Base-by-base conservation (phyloP, 495 filamentous ascomycete genomes). In the Lophium mytilinum region DNA sequence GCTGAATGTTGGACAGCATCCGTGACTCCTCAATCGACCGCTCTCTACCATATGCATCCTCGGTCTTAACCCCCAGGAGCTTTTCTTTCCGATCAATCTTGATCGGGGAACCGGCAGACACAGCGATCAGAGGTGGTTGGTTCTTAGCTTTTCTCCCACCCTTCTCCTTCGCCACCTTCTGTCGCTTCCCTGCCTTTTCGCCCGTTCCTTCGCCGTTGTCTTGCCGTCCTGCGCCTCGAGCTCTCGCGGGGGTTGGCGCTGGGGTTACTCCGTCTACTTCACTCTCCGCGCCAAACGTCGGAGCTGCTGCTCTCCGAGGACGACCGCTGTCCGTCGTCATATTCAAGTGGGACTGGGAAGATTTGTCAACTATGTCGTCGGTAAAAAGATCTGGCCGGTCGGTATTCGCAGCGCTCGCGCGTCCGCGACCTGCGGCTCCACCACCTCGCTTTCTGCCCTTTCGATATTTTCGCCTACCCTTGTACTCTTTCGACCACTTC, bases 401-500 rank as follows among this genome's bases (percentile, higher is more conserved):
- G 42, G 73, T 75, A 85, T 60, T 85, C 82, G 40, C 85, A 83
- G 49, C 87, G 83, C 55, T 51, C 72, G 62, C 49, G 73, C 73
- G 63, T 68, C 66, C 60, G 69, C 35, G 60, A 24, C 53, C 65
- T 17, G 71, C 73, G 37, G 77, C 75, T 42, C 68, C 72, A 24
- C 77, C 75, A 63, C 74, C 80, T 55, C 78, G 82, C 53, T 80
- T 74, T n/a, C 75, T 82, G 12, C 80, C 84, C 30, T 82, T 84
- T 71, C 83, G 81, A 56, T 83, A 85, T 71, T 82, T 91, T 30
- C 73, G 77, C 47, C 88, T 73, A 67, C 88, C 86, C 71, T 95
- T 94, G 64, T 96, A 92, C 55, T 89, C 89, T 21, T 83, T 82
- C 55, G 83, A 80, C 64, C 87, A 83, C 71, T 98, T 98, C 54